phyloP scores from a whole-genome alignment of 306 rosid species.

The Quercus glauca region DNA sequence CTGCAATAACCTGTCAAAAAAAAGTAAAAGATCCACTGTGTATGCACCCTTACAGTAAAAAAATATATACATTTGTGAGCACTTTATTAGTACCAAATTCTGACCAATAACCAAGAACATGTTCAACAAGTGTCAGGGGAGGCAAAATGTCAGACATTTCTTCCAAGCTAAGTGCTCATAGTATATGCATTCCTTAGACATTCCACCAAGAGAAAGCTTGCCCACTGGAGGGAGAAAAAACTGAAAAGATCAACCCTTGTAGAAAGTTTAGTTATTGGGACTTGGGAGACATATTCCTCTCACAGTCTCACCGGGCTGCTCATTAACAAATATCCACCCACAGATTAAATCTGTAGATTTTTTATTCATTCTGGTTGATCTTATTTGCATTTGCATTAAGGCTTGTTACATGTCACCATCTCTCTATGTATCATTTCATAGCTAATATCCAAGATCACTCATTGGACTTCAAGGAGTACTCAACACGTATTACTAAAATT shows the following conservation, averaged over 20 bases:
- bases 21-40: slow-evolving; percentile 9
- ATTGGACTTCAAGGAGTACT: neutral
- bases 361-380: neutral
- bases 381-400: neutral
- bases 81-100: neutral
- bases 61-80: neutral
- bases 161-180: neutral
- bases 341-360: neutral
- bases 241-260: neutral
- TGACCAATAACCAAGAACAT: neutral
- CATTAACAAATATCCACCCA: neutral
- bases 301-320: neutral
- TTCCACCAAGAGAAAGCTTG: neutral
- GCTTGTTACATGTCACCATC: neutral
- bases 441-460: neutral
- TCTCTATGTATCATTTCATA: neutral
- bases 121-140: neutral
- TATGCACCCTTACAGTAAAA: slow-evolving; percentile 4
- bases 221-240: neutral
- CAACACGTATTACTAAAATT: neutral
- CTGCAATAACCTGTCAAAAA: slow-evolving; percentile 72
- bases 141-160: too few species aligned
- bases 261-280: neutral
- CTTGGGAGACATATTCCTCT: neutral
- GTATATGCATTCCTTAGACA: neutral